Evolutionary conservation across 2,329 filamentous ascomycete genomes (phyloP).

Genomic region (Ophiostoma perfectum): DNA sequence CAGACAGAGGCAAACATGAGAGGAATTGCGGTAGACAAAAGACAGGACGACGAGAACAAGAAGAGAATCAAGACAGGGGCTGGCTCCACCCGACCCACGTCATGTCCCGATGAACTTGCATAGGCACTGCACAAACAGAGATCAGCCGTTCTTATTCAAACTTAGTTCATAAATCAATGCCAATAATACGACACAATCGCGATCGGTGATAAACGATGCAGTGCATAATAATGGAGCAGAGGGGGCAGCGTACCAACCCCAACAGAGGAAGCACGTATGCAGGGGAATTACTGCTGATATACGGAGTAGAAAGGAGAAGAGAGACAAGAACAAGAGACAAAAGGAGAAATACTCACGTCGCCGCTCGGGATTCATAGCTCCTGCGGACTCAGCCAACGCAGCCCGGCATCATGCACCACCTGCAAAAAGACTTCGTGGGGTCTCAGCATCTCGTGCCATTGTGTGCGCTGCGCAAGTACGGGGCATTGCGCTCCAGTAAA

Average conservation of each 20-base stretch:
- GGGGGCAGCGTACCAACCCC: not conserved
- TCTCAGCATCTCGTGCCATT: too few relatives aligned
- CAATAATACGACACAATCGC: not conserved
- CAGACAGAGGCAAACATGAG: not conserved
- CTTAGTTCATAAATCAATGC: not conserved
- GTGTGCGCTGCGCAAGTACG: too few relatives aligned
- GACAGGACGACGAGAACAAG: not conserved
- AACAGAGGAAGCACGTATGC: not conserved
- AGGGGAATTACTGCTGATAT: not conserved
- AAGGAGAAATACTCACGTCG: too few relatives aligned
- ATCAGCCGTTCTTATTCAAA: not conserved
- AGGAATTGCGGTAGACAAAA: not conserved
- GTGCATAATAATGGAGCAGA: not conserved
- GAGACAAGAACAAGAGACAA: too few relatives aligned
- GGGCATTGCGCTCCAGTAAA: too few relatives aligned
- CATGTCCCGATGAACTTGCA: not conserved
- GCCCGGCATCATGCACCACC: too few relatives aligned
- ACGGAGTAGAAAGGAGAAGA: not conserved
- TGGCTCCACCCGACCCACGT: constrained; percentile 4
- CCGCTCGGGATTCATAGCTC: too few relatives aligned
- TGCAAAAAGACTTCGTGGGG: too few relatives aligned
- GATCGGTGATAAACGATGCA: constrained; percentile 7
- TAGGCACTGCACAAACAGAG: not conserved
- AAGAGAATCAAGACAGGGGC: constrained; percentile 10
- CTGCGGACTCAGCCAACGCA: too few relatives aligned